A percentile compares a stretch with the other conserved stretches of the same genome.
Evolutionary conservation across 1,284 basidiomycete genomes (phyloP).

Genomic region (Mycena sp.): DNA sequence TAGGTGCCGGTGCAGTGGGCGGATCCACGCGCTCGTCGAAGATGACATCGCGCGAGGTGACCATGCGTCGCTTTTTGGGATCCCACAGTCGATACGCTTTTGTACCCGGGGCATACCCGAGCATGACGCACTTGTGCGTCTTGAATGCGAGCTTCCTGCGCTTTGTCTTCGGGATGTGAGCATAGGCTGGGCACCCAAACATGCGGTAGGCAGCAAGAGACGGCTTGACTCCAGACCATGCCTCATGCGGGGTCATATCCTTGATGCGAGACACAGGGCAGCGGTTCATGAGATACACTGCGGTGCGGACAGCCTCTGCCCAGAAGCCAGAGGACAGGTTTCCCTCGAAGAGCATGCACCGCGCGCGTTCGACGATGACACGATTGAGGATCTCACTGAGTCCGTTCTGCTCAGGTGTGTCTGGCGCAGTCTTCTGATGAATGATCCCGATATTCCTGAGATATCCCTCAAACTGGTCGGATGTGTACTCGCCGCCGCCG

Average conservation of each 20-base stretch:
- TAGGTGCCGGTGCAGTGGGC: background rate
- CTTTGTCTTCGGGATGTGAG: constrained; percentile 43
- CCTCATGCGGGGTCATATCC: constrained; percentile 28
- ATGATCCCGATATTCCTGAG: constrained; percentile 31
- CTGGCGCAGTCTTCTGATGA: constrained; percentile 19
- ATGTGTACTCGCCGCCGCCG: constrained; percentile 23
- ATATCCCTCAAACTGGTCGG: constrained; percentile 25
- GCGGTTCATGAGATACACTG: background rate
- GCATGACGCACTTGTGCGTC: constrained; percentile 45
- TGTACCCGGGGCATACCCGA: constrained; percentile 40
- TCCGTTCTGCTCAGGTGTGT: constrained; percentile 36
- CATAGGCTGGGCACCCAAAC: constrained; percentile 47
- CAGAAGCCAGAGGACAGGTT: background rate
- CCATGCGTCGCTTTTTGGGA: background rate
- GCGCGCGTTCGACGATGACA: constrained; percentile 1
- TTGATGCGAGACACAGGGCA: background rate
- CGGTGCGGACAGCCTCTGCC: background rate
- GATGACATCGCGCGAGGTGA: constrained; percentile 7
- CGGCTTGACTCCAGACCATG: constrained; percentile 36
- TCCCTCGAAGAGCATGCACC: constrained; percentile 1
- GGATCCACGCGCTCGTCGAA: constrained; percentile 7
- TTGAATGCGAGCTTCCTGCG: constrained; percentile 38
- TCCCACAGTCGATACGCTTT: constrained; percentile 13
- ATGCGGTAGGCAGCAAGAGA: constrained; percentile 39
- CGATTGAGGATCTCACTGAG: constrained; percentile 38